Percentiles rank a stretch among this genome's conserved stretches.
These are phyloP conservation scores for Arthrobotrys entomopaga DNA, from an alignment of 2,329 filamentous ascomycete genomes.

Conservation along the genomic window DNA sequence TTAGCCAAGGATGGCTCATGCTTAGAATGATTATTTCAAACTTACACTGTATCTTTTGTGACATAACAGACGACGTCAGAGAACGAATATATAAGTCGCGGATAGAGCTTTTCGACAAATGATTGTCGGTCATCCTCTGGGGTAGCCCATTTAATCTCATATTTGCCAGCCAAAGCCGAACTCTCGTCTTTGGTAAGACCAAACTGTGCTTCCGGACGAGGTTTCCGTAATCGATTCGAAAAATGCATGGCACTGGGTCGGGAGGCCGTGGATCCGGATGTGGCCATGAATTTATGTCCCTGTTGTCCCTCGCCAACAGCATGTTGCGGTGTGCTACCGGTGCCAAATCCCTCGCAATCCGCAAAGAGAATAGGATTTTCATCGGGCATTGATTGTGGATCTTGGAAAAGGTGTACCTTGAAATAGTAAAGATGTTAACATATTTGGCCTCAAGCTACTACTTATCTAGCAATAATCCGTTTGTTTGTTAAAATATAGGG, in stretches of 20 bases:
- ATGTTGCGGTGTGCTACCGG: not conserved
- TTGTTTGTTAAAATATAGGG: too few relatives aligned
- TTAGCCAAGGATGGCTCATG: not conserved
- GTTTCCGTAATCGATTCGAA: too few relatives aligned
- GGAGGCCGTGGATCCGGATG: too few relatives aligned
- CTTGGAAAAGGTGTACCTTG: slow-evolving; percentile 13
- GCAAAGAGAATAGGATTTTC: slow-evolving; percentile 4
- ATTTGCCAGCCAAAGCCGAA: too few relatives aligned
- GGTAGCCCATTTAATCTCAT: not conserved
- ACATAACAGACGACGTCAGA: slow-evolving; percentile 15
- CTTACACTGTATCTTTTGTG: slow-evolving; percentile 2
- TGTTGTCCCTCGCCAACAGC: too few relatives aligned
- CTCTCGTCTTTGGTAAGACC: too few relatives aligned
- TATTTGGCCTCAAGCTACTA: too few relatives aligned
- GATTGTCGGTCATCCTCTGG: not conserved
- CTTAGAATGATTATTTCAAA: not conserved
- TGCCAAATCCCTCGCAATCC: slow-evolving; percentile 14
- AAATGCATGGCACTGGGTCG: too few relatives aligned
- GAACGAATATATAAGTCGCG: slow-evolving; percentile 9
- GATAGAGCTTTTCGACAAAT: slow-evolving; percentile 13
- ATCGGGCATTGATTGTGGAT: not conserved
- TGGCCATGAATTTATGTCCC: too few relatives aligned
- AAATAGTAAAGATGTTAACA: not conserved
- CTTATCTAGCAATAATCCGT: too few relatives aligned
- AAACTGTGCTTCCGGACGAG: too few relatives aligned